phyloP scores from a whole-genome alignment of 306 rosid species.

The Argentina anserina region DNA sequence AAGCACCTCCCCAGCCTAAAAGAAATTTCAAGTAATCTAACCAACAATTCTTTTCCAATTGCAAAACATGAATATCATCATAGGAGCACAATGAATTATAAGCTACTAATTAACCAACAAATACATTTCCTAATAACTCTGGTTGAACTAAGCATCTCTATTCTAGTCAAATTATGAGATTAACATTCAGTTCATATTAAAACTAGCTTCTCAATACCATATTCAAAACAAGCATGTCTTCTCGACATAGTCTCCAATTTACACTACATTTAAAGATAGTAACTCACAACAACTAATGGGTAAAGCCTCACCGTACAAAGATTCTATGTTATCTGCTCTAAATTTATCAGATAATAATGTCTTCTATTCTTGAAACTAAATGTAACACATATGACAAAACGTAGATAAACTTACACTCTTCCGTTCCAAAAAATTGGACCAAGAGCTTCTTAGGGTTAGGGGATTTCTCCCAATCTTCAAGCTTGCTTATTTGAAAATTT shows the following conservation, averaged over 20 bases:
- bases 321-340: neutral
- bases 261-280: neutral
- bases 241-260: neutral
- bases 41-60: neutral
- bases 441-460: slow-evolving; percentile 91
- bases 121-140: neutral
- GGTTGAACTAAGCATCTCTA: neutral
- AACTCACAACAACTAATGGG: no score
- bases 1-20: neutral
- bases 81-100: neutral
- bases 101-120: neutral
- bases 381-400: slow-evolving; percentile 11
- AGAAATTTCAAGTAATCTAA: neutral
- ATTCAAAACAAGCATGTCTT: neutral
- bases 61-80: neutral
- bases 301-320: neutral
- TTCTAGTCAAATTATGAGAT: no score
- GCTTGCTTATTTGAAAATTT: slow-evolving; percentile 77
- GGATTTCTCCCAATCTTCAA: slow-evolving; percentile 78
- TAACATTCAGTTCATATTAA: neutral
- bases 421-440: slow-evolving; percentile 88
- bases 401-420: slow-evolving; percentile 68
- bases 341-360: neutral
- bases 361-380: neutral
- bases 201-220: neutral